Evolutionary conservation across 192 early-diverging fungal species (phyloP), one percentile per base, ranked within the genome.

Genomic region (Piromyces finnis): DNA sequence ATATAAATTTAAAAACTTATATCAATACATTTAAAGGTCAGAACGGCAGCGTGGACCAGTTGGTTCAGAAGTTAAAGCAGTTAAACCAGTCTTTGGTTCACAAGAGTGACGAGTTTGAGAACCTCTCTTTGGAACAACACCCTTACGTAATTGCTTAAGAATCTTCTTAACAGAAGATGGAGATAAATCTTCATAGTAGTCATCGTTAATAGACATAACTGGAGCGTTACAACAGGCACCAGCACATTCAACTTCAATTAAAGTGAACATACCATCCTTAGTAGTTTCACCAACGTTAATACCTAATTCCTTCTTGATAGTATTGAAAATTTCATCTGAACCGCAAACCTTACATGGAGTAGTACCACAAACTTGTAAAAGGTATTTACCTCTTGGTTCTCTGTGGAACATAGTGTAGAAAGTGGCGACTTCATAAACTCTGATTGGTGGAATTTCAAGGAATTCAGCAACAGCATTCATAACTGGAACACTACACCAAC

Each of bases 401-500:
- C 93, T 93, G 84, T 98, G 98, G 88, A 94, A 99, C 97, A 99
- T 99, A 79, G 97, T 99, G 84, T 99, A 99, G 87, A 99, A 99
- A 32, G 97, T 98, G n/a, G 98, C 98, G 28, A 99, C 98, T 85
- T 99, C 97, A 88, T 98, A 98, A 77, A 99, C 97, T 79, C 98
- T 92, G 95, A 99, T 98, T 29, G 98, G 98, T 78, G 96, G 95
- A 6, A 98, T 92, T 83, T 98, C 95, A 30, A 97, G 87, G 79
- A 97, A 85, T 86, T 94, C 91, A 78, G 98, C 96, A 83, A 99
- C 93, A 78, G 94, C 89, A 87, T 99, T 97, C 98, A 99, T 99
- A 28, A 96, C 96, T 30, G 93, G 91, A 80, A 99, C 89, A 81
- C 91, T 93, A 14, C 95, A 97, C 90, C 92, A 99, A 39, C 96